Base-by-base conservation (phyloP, 495 filamentous ascomycete species). In the Penicilliopsis zonata region DNA sequence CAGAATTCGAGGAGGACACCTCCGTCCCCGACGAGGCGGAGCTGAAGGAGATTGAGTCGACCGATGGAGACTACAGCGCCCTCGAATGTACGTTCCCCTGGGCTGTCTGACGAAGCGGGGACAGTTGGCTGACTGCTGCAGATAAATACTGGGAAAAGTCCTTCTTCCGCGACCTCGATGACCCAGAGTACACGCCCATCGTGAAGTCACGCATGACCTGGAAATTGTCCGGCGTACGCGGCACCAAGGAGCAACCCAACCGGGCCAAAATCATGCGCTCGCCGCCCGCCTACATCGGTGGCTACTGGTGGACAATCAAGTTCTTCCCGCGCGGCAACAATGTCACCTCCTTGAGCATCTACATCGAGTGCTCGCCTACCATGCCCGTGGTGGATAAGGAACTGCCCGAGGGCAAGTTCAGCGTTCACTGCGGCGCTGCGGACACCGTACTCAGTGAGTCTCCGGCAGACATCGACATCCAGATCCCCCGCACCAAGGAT, bases 291-390 rank as follows among this genome's bases (percentile, higher is more conserved):
- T 62, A 54, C 32, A 56, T 80, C 36, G 76, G 72, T 2, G 75
- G 69, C 21, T 73, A 72, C 39, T 76, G 76, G 51, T 80, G 75
- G 75, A 72, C 67, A 13, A 73, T 81, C 53, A 79, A 78, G 44
- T 78, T 78, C 52, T 81, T 73, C 38, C 76, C 76, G 10, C 63
- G 66, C 26, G 76, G 76, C 13, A 78, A 80, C 47, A 67, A 72
- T 42, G 70, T 70, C 2, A 61, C 69, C 33, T 65, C 67, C n/a
- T 37, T 78, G 31, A 78, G 74, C 37, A 49, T 77, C 18, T 80
- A 80, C 36, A 52, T 81, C 10, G 76, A 80, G 50, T 76, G 72
- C 47, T 70, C 74, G 2, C 37, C 48, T 41, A 64, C 59, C 0
- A 47, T 53, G 50, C 70, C 61, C 14, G 33, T 38, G 9, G 47